phyloP scores from a whole-genome alignment of 352 stramenopile species.

The Pythium dissimile region DNA sequence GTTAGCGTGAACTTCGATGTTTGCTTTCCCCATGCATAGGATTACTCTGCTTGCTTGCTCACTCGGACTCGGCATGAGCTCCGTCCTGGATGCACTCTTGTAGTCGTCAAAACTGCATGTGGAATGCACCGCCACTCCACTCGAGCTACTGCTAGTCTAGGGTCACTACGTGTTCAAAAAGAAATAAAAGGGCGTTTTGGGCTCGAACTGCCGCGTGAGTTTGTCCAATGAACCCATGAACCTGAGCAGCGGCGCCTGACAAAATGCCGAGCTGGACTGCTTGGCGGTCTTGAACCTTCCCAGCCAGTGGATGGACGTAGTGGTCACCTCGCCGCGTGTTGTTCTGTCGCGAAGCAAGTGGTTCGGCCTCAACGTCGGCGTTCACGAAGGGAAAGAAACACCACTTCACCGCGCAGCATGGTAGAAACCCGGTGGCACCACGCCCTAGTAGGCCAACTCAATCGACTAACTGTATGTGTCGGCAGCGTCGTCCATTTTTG shows the following conservation, averaged over 20 bases:
- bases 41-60: background rate
- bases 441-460: too few relatives aligned
- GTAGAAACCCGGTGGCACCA: too few relatives aligned
- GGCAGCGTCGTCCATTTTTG: too few relatives aligned
- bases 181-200: too few relatives aligned
- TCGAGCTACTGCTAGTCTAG: conserved; percentile 60
- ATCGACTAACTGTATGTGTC: too few relatives aligned
- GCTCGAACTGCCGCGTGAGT: conserved; percentile 27
- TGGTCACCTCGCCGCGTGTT: conserved; percentile 13
- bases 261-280: background rate
- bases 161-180: conserved; percentile 34
- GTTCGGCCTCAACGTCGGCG: conserved; percentile 13
- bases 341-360: conserved; percentile 11
- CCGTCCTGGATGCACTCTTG: conserved; percentile 45
- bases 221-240: conserved; percentile 18
- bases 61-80: conserved; percentile 29
- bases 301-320: conserved; percentile 16
- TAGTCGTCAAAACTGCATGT: conserved; percentile 60
- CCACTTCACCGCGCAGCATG: too few relatives aligned
- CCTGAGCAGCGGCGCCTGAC: conserved; percentile 10
- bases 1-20: background rate
- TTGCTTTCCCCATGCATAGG: background rate
- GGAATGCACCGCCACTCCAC: conserved; percentile 44
- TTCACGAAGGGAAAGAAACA: conserved; percentile 9
- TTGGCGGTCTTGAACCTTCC: conserved; percentile 11